A percentile compares a stretch with the other conserved stretches of the same genome.
Conservation (phyloP, 495 filamentous ascomycete genomes). For the Aspergillus diversus region DNA sequence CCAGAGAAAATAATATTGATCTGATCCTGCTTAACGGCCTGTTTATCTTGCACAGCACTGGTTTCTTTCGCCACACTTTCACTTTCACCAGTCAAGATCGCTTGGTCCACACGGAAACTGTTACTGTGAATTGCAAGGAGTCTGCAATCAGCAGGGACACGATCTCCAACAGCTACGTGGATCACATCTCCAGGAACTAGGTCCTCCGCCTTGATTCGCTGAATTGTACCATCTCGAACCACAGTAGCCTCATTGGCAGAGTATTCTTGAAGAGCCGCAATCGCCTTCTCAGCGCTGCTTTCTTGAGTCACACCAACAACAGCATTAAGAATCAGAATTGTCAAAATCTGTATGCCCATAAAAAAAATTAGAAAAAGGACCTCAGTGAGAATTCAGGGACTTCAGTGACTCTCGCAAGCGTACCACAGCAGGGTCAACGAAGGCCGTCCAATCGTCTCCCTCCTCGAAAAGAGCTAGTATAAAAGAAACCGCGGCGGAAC, state of each 20-base stretch:
- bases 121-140: slow-evolving; percentile 93
- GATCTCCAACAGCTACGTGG: slow-evolving; percentile 85
- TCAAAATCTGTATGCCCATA: slow-evolving; percentile 71
- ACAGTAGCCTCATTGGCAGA: slow-evolving; percentile 98
- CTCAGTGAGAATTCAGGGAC: neutral
- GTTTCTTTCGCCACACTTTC: slow-evolving; percentile 93
- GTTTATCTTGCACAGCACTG: slow-evolving; percentile 66
- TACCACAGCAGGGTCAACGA: slow-evolving; percentile 95
- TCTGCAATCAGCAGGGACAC: slow-evolving; percentile 96
- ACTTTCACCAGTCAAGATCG: slow-evolving; percentile 96
- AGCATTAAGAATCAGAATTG: slow-evolving; percentile 94
- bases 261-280: slow-evolving; percentile 98
- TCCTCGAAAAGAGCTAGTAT: slow-evolving; percentile 92
- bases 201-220: slow-evolving; percentile 87
- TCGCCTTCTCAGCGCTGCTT: slow-evolving; percentile 97
- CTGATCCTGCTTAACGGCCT: slow-evolving; percentile 97
- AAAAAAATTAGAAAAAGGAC: slow-evolving; percentile 18
- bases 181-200: slow-evolving; percentile 95
- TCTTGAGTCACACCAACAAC: slow-evolving; percentile 98
- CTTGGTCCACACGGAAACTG: slow-evolving; percentile 94
- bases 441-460: slow-evolving; percentile 93
- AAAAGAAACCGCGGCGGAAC: slow-evolving; percentile 93
- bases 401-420: slow-evolving; percentile 29
- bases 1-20: slow-evolving; percentile 98
- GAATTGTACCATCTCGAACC: slow-evolving; percentile 73